A percentile compares a stretch with the other conserved stretches of the same genome.
phyloP scores from a whole-genome alignment of 805 yeast genomes.

The Suhomyces faveliae region DNA sequence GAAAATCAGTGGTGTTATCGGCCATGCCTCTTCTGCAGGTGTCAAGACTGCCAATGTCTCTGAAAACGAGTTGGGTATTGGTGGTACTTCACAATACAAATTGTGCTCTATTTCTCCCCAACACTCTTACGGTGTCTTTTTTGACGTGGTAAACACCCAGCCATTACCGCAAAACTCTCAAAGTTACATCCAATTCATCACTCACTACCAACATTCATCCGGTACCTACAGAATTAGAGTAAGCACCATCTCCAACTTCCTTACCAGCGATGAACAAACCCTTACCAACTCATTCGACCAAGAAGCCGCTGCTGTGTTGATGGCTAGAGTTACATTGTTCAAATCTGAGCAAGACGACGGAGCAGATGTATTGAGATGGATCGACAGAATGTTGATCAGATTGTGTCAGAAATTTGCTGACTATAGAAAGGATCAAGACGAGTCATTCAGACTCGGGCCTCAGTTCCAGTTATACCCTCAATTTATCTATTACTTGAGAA shows the following conservation, averaged over 20 bases:
- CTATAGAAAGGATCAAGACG: slow-evolving; percentile 81
- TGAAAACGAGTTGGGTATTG: slow-evolving; percentile 91
- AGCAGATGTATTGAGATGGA: slow-evolving; percentile 91
- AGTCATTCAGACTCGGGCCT: slow-evolving; percentile 77
- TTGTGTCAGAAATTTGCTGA: slow-evolving; percentile 93
- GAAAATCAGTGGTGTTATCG: slow-evolving; percentile 89
- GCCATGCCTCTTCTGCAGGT: slow-evolving; percentile 79
- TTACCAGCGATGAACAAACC: slow-evolving; percentile 48
- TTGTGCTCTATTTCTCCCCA: slow-evolving; percentile 83
- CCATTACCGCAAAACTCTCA: slow-evolving; percentile 48
- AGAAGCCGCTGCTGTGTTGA: slow-evolving; percentile 94
- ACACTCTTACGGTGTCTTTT: slow-evolving; percentile 85
- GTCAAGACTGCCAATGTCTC: slow-evolving; percentile 74
- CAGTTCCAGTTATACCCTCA: slow-evolving; percentile 90
- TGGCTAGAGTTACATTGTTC: slow-evolving; percentile 87
- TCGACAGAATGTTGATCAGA: slow-evolving; percentile 86
- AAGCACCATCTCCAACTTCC: slow-evolving; percentile 69
- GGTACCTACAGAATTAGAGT: slow-evolving; percentile 88
- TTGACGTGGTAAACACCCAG: slow-evolving; percentile 62
- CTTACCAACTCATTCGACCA: slow-evolving; percentile 83
- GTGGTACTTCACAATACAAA: slow-evolving; percentile 87
- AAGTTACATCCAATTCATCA: slow-evolving; percentile 76
- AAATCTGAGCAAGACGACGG: slow-evolving; percentile 80
- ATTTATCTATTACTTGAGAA: slow-evolving; percentile 90
- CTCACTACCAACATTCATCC: slow-evolving; percentile 92